These are phyloP conservation scores for Zygosaccharomyces kombuchaensis DNA, from an alignment of 805 yeast genomes.

Conservation along the genomic window DNA sequence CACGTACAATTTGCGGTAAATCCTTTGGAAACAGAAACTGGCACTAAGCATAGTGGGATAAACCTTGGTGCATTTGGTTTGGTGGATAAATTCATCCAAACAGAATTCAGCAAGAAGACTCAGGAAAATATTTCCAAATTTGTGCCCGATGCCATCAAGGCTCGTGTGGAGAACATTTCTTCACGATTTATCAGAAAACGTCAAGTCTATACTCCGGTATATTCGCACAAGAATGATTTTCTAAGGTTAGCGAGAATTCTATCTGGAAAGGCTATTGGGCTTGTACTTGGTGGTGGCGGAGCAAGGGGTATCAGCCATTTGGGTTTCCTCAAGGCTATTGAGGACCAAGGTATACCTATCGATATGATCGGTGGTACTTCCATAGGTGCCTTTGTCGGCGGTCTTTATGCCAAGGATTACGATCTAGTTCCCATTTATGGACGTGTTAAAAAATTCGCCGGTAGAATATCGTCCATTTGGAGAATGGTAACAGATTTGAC, in stretches of 20 bases:
- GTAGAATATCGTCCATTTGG: conserved; percentile 82
- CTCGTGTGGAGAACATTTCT: conserved; percentile 37
- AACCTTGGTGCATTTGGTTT: conserved; percentile 18
- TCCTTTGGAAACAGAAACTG: conserved; percentile 19
- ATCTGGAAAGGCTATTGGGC: conserved; percentile 90
- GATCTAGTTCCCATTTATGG: conserved; percentile 90
- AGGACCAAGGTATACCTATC: conserved; percentile 88
- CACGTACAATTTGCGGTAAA: conserved; percentile 63
- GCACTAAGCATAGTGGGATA: conserved; percentile 20
- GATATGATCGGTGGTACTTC: conserved; percentile 96
- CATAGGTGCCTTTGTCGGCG: conserved; percentile 94
- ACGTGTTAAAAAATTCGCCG: conserved; percentile 79
- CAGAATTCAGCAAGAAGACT: conserved; percentile 31
- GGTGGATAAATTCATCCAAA: conserved; percentile 29
- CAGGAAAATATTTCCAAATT: conserved; percentile 31
- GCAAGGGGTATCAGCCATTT: conserved; percentile 91
- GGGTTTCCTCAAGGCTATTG: conserved; percentile 86
- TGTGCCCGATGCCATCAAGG: conserved; percentile 34
- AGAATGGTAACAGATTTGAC: conserved; percentile 79
- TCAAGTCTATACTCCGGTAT: conserved; percentile 30
- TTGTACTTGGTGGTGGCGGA: conserved; percentile 97
- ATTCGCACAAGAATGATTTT: conserved; percentile 78
- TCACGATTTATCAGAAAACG: conserved; percentile 30
- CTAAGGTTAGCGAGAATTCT: conserved; percentile 81
- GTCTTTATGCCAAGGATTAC: conserved; percentile 87